These are phyloP conservation scores for Diplodia seriata DNA, from an alignment of 2,329 filamentous ascomycete genomes.

Conservation along the genomic window DNA sequence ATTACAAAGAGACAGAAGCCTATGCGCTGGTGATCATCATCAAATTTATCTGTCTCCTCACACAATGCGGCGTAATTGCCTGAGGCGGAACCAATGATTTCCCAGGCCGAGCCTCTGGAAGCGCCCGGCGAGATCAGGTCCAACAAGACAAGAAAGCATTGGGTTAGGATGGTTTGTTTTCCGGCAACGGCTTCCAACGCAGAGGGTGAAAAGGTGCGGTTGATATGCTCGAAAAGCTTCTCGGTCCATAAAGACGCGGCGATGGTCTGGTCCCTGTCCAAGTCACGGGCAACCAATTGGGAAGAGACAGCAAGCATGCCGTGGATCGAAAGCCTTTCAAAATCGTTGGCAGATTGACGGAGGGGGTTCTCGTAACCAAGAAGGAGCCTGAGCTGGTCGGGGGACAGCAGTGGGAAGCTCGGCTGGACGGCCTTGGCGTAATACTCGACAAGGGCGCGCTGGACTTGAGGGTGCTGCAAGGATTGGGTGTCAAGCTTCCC, in stretches of 20 bases:
- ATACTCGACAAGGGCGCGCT: slow-evolving; percentile 28
- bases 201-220: not conserved
- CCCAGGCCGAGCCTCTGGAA: slow-evolving; percentile 8
- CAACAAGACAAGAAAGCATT: slow-evolving; percentile 17
- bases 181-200: not conserved
- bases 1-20: slow-evolving; percentile 19
- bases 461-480: slow-evolving; percentile 27
- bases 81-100: slow-evolving; percentile 20
- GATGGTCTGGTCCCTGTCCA: slow-evolving; percentile 26
- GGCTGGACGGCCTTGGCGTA: slow-evolving; percentile 27
- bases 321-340: slow-evolving; percentile 11
- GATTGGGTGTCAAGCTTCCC: slow-evolving; percentile 27
- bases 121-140: slow-evolving; percentile 4
- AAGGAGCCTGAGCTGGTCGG: slow-evolving; percentile 4
- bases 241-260: slow-evolving; percentile 24
- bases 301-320: slow-evolving; percentile 26
- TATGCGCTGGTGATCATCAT: slow-evolving; percentile 21
- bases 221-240: slow-evolving; percentile 19
- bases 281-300: slow-evolving; percentile 12
- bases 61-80: slow-evolving; percentile 8
- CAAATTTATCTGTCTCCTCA: not conserved
- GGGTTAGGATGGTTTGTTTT: not conserved
- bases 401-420: slow-evolving; percentile 17
- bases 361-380: slow-evolving; percentile 27
- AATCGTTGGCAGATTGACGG: slow-evolving; percentile 4